Evolutionary conservation across 2,329 filamentous ascomycete genomes (phyloP), one percentile per base, ranked within the genome.

Genomic region (Diplodia mutila): DNA sequence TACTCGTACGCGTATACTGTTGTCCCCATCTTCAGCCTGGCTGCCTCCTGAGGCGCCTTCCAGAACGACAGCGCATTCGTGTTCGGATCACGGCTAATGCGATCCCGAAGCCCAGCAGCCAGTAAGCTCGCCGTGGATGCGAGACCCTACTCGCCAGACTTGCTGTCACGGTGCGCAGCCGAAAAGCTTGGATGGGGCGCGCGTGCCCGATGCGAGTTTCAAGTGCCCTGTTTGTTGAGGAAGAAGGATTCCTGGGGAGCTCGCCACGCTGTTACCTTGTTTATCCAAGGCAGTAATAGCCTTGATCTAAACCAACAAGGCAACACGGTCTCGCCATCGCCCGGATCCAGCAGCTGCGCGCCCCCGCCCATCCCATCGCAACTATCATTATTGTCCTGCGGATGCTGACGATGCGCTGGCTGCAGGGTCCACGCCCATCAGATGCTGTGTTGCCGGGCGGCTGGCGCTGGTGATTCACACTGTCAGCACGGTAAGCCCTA

Each of bases 381-480:
- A 32, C 7, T 32, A 7, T 8, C 29, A 5, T 32, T 8, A n/a
- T n/a, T n/a, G n/a, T n/a, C n/a, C 29, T 32, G 29, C 2, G 32
- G 11, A 9, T 3, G 32, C 32, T 12, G 32, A 34, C 32, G 11
- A 18, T 27, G 23, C 42, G 39, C 59, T 34, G 59, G 59, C 59
- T 63, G 59, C 59, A 63, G 59, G 59, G 59, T 63, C 59, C 59
- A 63, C 8, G 9, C 32, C 32, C 32, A n/a, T 54, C 51, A 34
- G 51, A 32, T 52, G 23, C 49, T 21, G 23, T 25, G 49, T 27
- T 54, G 51, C 51, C 51, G 32, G 32, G 32, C 32, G 32, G 32
- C 32, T 34, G 32, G 32, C 32, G 11, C 32, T 46, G n/a, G n/a
- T 9, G 42, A 21, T 34, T 11, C 32, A 46, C 42, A 23, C 53